Percentiles rank a stretch among this genome's conserved stretches.
phyloP scores from a whole-genome alignment of 2,329 filamentous ascomycete species.

The Aphanocladium album region DNA sequence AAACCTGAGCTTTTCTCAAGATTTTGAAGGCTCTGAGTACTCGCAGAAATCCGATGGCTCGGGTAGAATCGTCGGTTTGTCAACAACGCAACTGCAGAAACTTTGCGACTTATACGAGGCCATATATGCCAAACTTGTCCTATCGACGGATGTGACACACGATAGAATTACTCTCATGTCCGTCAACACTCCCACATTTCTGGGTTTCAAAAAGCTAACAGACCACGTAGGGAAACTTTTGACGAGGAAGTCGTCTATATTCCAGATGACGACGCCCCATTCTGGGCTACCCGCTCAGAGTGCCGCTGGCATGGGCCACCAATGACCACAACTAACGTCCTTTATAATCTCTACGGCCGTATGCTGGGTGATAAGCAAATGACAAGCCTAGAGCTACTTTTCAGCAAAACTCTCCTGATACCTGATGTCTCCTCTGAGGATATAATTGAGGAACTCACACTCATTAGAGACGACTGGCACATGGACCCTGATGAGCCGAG shows the following conservation, averaged over 20 bases:
- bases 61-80: neutral
- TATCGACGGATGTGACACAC: neutral
- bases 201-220: neutral
- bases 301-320: neutral
- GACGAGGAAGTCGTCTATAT: neutral
- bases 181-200: neutral
- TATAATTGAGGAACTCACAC: neutral
- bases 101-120: neutral
- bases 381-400: neutral
- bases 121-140: neutral
- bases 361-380: neutral
- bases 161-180: neutral
- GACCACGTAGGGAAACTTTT: neutral
- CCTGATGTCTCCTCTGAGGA: neutral
- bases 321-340: neutral
- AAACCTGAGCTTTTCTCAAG: neutral
- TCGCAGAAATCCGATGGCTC: neutral
- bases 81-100: neutral
- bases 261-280: neutral
- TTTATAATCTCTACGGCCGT: neutral
- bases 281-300: neutral
- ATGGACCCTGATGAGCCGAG: neutral
- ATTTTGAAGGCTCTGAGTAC: neutral
- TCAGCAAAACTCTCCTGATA: neutral
- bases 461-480: neutral